These are phyloP conservation scores for Alternaria ethzedia DNA, from an alignment of 2,329 filamentous ascomycete genomes.

Conservation along the genomic window DNA sequence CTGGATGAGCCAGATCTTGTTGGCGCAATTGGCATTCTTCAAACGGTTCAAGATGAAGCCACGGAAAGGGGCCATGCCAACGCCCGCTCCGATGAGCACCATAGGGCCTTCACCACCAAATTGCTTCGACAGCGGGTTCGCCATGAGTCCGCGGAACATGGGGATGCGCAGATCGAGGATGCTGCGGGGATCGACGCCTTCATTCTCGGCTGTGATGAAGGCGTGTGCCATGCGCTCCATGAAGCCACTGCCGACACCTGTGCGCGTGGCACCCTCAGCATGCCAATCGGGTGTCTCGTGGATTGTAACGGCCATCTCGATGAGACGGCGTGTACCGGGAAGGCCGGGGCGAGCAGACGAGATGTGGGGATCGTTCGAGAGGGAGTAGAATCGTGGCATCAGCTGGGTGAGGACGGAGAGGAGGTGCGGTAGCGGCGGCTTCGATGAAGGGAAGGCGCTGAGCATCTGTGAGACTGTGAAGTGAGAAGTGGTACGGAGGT, in stretches of 20 bases:
- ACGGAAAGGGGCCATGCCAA: constrained; percentile 95
- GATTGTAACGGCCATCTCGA: constrained; percentile 96
- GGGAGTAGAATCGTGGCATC: constrained; percentile 98
- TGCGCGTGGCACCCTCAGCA: constrained; percentile 64
- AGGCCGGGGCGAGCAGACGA: constrained; percentile 72
- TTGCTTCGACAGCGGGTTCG: constrained; percentile 89
- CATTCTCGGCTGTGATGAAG: constrained; percentile 71
- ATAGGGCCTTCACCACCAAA: constrained; percentile 95
- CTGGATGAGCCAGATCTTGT: constrained; percentile 97
- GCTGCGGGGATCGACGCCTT: constrained; percentile 54
- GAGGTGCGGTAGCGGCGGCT: constrained; percentile 83
- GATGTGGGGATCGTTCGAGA: constrained; percentile 93
- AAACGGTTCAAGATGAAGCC: constrained; percentile 95
- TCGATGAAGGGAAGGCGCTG: constrained; percentile 87
- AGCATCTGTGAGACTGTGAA: constrained; percentile 86
- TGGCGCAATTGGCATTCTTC: constrained; percentile 93
- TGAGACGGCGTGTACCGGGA: constrained; percentile 72
- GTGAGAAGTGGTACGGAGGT: constrained; percentile 84
- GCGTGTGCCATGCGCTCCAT: constrained; percentile 82
- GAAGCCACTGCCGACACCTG: constrained; percentile 90
- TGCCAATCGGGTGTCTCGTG: constrained; percentile 86
- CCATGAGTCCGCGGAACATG: constrained; percentile 99
- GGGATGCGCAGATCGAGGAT: constrained; percentile 75
- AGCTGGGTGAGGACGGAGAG: constrained; percentile 82
- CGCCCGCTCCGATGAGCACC: constrained; percentile 94